Percentiles rank a stretch among this genome's conserved stretches.
Conservation (phyloP, 2,329 filamentous ascomycete genomes). For the Pestalotiopsis sp. region DNA sequence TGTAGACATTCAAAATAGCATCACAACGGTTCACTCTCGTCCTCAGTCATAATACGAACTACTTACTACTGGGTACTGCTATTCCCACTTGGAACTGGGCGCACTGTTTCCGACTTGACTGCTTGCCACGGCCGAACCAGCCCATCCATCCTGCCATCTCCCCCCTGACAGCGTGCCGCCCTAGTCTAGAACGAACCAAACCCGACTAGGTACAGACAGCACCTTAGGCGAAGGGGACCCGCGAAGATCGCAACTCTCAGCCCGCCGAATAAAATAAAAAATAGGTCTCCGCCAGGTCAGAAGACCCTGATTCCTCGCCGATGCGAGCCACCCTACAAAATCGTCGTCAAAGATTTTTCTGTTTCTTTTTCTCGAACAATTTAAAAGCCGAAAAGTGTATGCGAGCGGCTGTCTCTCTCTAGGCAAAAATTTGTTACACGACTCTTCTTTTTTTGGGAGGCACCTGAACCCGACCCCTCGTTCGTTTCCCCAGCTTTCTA, state of each 20-base stretch:
- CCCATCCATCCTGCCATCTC: background rate
- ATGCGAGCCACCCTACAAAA: background rate
- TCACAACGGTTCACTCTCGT: background rate
- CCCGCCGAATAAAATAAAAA: background rate
- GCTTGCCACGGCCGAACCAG: background rate
- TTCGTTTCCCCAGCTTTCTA: background rate
- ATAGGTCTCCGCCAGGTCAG: background rate
- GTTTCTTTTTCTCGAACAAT: background rate
- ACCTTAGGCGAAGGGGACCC: conserved; percentile 15
- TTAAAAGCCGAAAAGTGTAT: background rate
- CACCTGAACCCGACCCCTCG: background rate
- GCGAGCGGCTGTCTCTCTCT: background rate
- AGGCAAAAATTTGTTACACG: background rate
- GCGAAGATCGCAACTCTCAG: conserved; percentile 16
- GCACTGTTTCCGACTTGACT: background rate
- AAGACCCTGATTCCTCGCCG: background rate
- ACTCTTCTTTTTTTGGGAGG: background rate
- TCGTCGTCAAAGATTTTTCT: background rate
- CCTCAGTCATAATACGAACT: background rate
- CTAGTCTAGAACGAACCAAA: conserved; percentile 17
- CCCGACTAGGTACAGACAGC: conserved; percentile 5
- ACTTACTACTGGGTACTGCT: background rate
- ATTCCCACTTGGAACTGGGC: background rate
- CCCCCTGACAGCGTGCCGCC: conserved; percentile 7
- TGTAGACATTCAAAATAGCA: background rate